These are phyloP conservation scores for Xylaria curta DNA, from an alignment of 495 filamentous ascomycete genomes.

Conservation along the genomic window DNA sequence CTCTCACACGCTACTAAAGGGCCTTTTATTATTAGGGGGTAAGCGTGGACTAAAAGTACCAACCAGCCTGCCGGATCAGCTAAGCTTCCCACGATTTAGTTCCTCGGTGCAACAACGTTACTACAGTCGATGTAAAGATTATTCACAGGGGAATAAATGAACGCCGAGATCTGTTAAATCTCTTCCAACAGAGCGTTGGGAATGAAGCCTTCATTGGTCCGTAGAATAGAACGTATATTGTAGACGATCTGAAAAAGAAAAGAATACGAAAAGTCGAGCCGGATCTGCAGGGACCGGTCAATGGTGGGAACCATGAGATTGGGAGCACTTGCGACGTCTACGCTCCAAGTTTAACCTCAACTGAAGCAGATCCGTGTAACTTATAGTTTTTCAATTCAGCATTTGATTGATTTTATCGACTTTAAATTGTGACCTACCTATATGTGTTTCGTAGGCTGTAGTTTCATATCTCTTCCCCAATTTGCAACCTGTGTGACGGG, in stretches of 20 bases:
- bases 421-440: neutral
- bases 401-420: neutral
- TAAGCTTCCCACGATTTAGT: neutral
- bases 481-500: too few species aligned
- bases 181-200: neutral
- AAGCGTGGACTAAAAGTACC: neutral
- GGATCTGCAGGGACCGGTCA: slow-evolving; percentile 11
- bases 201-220: neutral
- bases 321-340: slow-evolving; percentile 9
- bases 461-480: neutral
- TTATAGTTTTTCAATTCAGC: neutral
- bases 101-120: neutral
- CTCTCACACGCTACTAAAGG: neutral
- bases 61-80: neutral
- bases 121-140: too few species aligned
- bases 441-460: neutral
- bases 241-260: neutral
- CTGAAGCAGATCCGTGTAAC: neutral
- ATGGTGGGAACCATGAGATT: neutral
- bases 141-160: neutral
- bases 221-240: neutral
- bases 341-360: neutral
- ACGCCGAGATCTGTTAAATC: neutral
- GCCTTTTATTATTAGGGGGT: neutral
- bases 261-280: neutral